phyloP scores from a whole-genome alignment of 148 eudicot genomes.

The Selenicereus undatus region DNA sequence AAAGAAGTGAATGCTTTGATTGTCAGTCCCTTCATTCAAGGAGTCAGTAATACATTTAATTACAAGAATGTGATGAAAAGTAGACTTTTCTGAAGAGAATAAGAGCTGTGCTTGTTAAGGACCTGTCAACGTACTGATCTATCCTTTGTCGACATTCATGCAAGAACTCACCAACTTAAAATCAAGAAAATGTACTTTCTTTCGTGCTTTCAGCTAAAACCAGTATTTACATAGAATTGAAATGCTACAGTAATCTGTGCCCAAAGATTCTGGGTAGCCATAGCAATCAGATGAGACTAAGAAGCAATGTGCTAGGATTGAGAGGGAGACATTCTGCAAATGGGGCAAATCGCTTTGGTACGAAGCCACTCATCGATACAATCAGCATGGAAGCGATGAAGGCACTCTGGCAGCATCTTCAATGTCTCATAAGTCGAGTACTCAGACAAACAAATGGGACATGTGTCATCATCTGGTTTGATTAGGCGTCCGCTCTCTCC shows the following conservation, averaged over 20 bases:
- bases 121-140: too few relatives aligned
- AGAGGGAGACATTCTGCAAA: constrained; percentile 18
- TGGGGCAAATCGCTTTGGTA: constrained; percentile 15
- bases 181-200: too few relatives aligned
- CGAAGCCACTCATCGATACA: constrained; percentile 23
- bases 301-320: not conserved
- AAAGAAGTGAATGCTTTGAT: too few relatives aligned
- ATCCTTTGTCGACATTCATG: too few relatives aligned
- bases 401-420: constrained; percentile 20
- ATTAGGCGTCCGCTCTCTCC: constrained; percentile 16
- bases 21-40: too few relatives aligned
- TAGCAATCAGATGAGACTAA: not conserved
- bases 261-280: not conserved
- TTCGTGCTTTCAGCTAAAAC: too few relatives aligned
- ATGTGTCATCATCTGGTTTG: constrained; percentile 8
- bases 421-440: not conserved
- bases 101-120: too few relatives aligned
- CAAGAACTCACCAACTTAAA: too few relatives aligned
- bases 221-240: too few relatives aligned
- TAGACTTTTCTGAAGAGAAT: too few relatives aligned
- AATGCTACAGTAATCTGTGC: not conserved
- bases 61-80: too few relatives aligned
- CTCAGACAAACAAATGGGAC: constrained; percentile 19
- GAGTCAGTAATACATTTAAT: too few relatives aligned
- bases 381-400: constrained; percentile 16